Percentiles rank a stretch among this genome's conserved stretches.
Evolutionary conservation across 2,329 filamentous ascomycete genomes (phyloP).

Genomic region (Aspergillus carbonarius): DNA sequence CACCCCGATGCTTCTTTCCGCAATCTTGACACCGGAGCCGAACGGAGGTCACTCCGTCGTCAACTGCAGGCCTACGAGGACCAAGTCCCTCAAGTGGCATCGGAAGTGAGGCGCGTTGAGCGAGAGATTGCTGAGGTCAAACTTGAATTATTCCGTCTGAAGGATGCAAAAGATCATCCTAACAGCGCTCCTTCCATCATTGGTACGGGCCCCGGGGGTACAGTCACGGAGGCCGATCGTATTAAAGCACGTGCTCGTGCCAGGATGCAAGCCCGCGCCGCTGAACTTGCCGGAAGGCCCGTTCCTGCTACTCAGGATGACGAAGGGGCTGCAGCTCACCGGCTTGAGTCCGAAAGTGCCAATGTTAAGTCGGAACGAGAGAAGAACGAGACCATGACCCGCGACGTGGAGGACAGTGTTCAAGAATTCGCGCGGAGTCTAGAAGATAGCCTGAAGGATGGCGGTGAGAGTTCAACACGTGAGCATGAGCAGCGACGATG

Average conservation of each 20-base stretch:
- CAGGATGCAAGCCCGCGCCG: slow-evolving; percentile 98
- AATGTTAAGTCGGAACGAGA: slow-evolving; percentile 82
- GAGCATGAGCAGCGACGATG: slow-evolving; percentile 91
- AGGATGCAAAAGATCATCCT: slow-evolving; percentile 89
- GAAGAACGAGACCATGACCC: slow-evolving; percentile 93
- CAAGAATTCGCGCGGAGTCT: slow-evolving; percentile 81
- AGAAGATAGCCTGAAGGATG: slow-evolving; percentile 84
- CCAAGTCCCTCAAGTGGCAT: slow-evolving; percentile 86
- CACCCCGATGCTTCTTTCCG: slow-evolving; percentile 75
- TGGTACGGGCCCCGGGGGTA: slow-evolving; percentile 87
- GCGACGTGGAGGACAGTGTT: slow-evolving; percentile 94
- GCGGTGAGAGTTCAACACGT: slow-evolving; percentile 68
- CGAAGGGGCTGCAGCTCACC: slow-evolving; percentile 74
- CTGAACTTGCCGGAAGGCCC: slow-evolving; percentile 84
- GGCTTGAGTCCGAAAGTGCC: slow-evolving; percentile 84
- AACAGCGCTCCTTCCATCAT: slow-evolving; percentile 76
- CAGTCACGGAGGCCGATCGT: slow-evolving; percentile 88
- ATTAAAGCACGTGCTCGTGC: slow-evolving; percentile 93
- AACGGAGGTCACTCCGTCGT: slow-evolving; percentile 79
- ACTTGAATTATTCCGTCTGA: slow-evolving; percentile 88
- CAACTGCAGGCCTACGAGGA: slow-evolving; percentile 88
- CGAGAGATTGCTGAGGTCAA: slow-evolving; percentile 89
- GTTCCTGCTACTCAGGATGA: slow-evolving; percentile 66
- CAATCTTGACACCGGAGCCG: slow-evolving; percentile 79
- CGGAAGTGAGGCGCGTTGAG: slow-evolving; percentile 85